phyloP scores from a whole-genome alignment of 768 basidiomycete genomes.

The Cubamyces sp. region DNA sequence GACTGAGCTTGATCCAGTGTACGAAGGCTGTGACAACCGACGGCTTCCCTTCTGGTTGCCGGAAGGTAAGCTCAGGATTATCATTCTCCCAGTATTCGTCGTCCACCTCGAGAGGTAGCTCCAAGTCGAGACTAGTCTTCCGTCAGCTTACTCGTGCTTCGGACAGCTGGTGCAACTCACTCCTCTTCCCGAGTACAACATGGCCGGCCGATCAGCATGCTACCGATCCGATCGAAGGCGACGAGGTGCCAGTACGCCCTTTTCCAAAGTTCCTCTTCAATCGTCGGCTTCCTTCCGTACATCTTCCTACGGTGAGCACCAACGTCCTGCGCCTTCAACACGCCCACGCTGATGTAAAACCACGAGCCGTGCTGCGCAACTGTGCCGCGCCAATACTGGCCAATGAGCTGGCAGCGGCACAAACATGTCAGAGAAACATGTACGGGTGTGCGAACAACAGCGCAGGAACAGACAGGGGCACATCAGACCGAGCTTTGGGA shows the following conservation, averaged over 20 bases:
- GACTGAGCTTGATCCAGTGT: slow-evolving; percentile 48
- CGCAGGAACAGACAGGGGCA: not conserved
- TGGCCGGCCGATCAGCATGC: slow-evolving; percentile 57
- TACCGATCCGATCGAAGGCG: slow-evolving; percentile 59
- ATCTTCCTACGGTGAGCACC: slow-evolving; percentile 50
- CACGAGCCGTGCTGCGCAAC: slow-evolving; percentile 47
- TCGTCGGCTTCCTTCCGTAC: slow-evolving; percentile 34
- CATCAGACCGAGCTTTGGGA: slow-evolving; percentile 5
- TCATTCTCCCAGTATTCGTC: slow-evolving; percentile 58
- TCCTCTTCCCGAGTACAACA: slow-evolving; percentile 67
- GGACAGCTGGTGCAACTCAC: slow-evolving; percentile 43
- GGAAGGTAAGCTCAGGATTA: slow-evolving; percentile 44
- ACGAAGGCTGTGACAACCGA: slow-evolving; percentile 46
- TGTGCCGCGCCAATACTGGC: slow-evolving; percentile 51
- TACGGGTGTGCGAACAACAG: not conserved
- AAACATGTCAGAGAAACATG: not conserved
- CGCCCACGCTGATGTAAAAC: slow-evolving; percentile 45
- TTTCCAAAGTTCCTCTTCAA: slow-evolving; percentile 55
- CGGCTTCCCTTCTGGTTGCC: slow-evolving; percentile 50
- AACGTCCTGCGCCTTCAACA: slow-evolving; percentile 60
- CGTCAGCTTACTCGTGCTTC: slow-evolving; percentile 7
- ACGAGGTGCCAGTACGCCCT: slow-evolving; percentile 61
- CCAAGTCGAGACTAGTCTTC: slow-evolving; percentile 49
- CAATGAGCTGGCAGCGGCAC: slow-evolving; percentile 46
- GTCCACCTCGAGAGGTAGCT: slow-evolving; percentile 59